phyloP scores from a whole-genome alignment of 2,329 filamentous ascomycete species.

The Esteya vermicola region DNA sequence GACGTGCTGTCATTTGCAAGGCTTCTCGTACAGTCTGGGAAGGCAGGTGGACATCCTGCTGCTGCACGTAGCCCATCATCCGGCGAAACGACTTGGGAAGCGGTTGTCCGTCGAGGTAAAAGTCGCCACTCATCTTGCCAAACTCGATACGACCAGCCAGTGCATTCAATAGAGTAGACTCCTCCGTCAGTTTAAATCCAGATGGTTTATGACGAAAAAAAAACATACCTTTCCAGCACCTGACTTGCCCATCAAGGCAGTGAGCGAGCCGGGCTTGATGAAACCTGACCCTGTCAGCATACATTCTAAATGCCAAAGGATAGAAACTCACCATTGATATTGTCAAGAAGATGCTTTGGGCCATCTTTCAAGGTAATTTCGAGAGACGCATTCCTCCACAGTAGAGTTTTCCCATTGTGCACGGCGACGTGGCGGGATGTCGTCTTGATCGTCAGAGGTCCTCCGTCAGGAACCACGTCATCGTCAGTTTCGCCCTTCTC shows the following conservation, averaged over 20 bases:
- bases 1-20: background rate
- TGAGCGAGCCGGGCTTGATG: background rate
- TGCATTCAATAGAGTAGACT: conserved; percentile 1
- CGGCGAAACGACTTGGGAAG: background rate
- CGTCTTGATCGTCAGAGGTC: background rate
- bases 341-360: background rate
- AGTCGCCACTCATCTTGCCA: background rate
- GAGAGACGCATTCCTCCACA: background rate
- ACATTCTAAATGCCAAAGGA: background rate
- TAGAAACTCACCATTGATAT: background rate
- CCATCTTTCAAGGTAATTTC: background rate
- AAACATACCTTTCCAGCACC: background rate
- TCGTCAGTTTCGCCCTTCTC: background rate
- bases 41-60: background rate
- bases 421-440: background rate
- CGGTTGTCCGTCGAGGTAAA: background rate
- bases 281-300: background rate
- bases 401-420: background rate
- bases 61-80: background rate
- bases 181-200: too few species aligned
- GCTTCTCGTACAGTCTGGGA: background rate
- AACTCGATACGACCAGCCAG: conserved; percentile 1
- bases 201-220: too few species aligned
- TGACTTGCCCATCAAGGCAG: conserved; percentile 1
- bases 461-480: background rate